Evolutionary conservation across 2,329 filamentous ascomycete species (phyloP).

Genomic region (Alternaria viburni): DNA sequence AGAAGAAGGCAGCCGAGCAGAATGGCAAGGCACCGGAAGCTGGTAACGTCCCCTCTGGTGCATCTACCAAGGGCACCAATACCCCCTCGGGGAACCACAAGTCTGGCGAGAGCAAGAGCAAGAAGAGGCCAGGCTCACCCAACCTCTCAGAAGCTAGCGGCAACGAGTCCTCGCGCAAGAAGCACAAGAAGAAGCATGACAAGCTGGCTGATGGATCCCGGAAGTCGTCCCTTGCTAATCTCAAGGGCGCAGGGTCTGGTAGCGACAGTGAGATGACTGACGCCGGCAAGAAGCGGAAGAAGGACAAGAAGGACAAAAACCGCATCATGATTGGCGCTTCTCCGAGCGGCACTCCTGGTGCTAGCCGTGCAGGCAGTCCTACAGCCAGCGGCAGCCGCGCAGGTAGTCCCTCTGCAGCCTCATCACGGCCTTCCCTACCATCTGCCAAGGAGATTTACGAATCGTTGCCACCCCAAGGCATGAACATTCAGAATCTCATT

Average conservation of each 20-base stretch:
- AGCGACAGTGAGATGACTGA: conserved; percentile 77
- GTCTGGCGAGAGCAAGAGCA: conserved; percentile 58
- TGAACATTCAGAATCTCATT: conserved; percentile 51
- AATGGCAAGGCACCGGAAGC: conserved; percentile 56
- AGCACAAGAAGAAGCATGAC: conserved; percentile 50
- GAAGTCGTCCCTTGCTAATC: conserved; percentile 30
- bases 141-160: conserved; percentile 89
- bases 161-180: conserved; percentile 81
- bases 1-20: conserved; percentile 53
- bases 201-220: conserved; percentile 35
- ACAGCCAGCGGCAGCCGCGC: conserved; percentile 42
- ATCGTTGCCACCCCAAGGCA: conserved; percentile 53
- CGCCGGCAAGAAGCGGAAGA: conserved; percentile 67
- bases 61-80: conserved; percentile 73
- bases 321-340: conserved; percentile 62
- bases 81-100: conserved; percentile 66
- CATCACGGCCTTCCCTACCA: conserved; percentile 41
- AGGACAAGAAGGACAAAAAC: conserved; percentile 63
- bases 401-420: conserved; percentile 32
- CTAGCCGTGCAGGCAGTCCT: conserved; percentile 61
- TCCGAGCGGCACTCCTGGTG: conserved; percentile 65
- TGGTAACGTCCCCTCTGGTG: conserved; percentile 57
- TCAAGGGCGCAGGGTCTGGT: conserved; percentile 62
- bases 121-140: conserved; percentile 87
- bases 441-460: conserved; percentile 54